Percentiles rank a stretch among this genome's conserved stretches.
Conservation (phyloP, 805 yeast genomes). For the Saturnispora silvae region DNA sequence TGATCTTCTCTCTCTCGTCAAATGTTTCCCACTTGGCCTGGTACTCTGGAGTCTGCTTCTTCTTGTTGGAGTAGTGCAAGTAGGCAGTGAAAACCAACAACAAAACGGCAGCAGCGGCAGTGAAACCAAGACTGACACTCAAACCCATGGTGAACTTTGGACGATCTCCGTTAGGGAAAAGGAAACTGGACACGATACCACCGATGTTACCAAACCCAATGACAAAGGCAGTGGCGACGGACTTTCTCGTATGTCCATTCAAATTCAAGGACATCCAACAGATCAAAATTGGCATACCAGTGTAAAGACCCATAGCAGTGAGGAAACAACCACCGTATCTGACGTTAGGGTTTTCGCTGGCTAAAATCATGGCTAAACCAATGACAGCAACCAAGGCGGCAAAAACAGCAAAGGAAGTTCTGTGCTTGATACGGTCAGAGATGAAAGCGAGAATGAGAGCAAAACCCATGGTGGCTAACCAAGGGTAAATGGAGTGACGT, state of each 20-base stretch:
- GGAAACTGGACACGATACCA: slow-evolving; percentile 53
- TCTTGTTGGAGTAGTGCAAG: slow-evolving; percentile 24
- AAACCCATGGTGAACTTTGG: slow-evolving; percentile 51
- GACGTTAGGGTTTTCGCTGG: slow-evolving; percentile 27
- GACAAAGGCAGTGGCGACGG: slow-evolving; percentile 39
- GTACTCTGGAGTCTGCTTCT: slow-evolving; percentile 26
- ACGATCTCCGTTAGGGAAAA: slow-evolving; percentile 44
- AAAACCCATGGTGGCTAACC: slow-evolving; percentile 65
- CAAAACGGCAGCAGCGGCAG: slow-evolving; percentile 30
- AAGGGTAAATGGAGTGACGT: slow-evolving; percentile 75
- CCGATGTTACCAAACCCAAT: slow-evolving; percentile 71
- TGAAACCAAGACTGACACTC: slow-evolving; percentile 38
- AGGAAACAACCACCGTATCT: slow-evolving; percentile 61
- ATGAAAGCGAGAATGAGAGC: slow-evolving; percentile 47
- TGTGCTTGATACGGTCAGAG: slow-evolving; percentile 43
- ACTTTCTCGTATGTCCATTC: slow-evolving; percentile 52
- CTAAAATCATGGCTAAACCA: slow-evolving; percentile 50
- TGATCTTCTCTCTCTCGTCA: slow-evolving; percentile 22
- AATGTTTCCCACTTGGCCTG: slow-evolving; percentile 20
- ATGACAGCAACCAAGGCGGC: slow-evolving; percentile 31
- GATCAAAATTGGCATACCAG: slow-evolving; percentile 56
- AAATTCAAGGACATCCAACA: slow-evolving; percentile 61
- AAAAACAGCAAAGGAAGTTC: slow-evolving; percentile 34
- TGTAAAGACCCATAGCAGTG: slow-evolving; percentile 46
- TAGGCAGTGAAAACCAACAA: slow-evolving; percentile 24